Base-by-base conservation (phyloP, 1,139 yeast species). In the Suhomyces terraborum region DNA sequence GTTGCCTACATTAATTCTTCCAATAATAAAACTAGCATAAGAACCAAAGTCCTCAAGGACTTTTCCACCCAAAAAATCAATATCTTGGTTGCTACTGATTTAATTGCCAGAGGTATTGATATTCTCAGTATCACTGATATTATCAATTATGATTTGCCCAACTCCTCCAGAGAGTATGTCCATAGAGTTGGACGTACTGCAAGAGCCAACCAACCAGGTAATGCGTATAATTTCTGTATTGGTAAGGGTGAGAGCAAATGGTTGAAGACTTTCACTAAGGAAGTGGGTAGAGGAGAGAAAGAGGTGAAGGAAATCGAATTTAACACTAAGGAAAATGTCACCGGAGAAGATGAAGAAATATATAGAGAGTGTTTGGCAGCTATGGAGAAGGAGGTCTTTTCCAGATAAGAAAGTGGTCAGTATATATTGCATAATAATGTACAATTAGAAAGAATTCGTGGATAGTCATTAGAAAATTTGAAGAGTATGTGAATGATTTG, bases 151-250 rank as follows among this genome's bases (percentile, higher is more conserved):
- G 98, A 94, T 54, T 66, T 89, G 42, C 98, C 98, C 7, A 77
- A 82, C 34, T 86, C 96, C 0, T 77, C 93, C 0, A 82, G 94
- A 50, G 98, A 93, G 55, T 94, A 93, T 54, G 88, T 93, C 23
- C 99, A 93, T 62, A 77, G 98, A 52, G 93, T 91, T 25, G 98
- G 98, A 32, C 82, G 98, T 69, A 91, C 98, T 0, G 98, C 98
- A 1, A 80, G 98, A 64, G 98, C 98, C 1, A 83, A 85, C 41
- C 77, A 82, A 36, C 37, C 53, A 0, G 99, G 99, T 56, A 69
- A 72, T 38, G 95, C 96, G 0, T 77, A 80, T 56, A 84, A 79
- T 42, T 59, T 89, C 30, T 72, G 82, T 17, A 74, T 82, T 44
- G 95, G 96, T 21, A 80, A 77, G 45, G 91, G 89, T 41, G 97